Percentiles rank a stretch among this genome's conserved stretches.
Evolutionary conservation across 306 rosid genomes (phyloP).

Genomic region (Elaeagnus macrophylla): DNA sequence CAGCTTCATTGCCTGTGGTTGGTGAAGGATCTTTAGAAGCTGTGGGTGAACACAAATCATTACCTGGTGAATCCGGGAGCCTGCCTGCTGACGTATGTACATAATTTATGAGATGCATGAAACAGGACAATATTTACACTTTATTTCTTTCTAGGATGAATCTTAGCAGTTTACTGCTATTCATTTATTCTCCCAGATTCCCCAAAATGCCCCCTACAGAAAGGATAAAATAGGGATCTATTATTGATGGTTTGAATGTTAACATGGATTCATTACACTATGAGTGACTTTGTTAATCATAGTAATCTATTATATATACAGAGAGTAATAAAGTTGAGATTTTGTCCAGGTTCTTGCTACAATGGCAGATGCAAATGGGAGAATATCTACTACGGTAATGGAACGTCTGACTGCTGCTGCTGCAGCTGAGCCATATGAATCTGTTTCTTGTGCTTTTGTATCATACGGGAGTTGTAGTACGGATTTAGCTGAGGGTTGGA

Average conservation of each 20-base stretch:
- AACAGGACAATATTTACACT: constrained; percentile 6
- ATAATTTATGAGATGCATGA: neutral
- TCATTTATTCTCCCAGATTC: constrained; percentile 1
- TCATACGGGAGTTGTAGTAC: constrained; percentile 80
- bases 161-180: constrained; percentile 2
- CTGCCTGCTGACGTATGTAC: constrained; percentile 68
- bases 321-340: constrained; percentile 18
- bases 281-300: neutral
- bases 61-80: constrained; percentile 51
- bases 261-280: neutral
- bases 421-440: constrained; percentile 85
- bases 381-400: constrained; percentile 61
- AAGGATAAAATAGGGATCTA: neutral
- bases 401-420: constrained; percentile 96
- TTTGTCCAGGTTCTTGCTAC: constrained; percentile 67
- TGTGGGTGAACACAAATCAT: constrained; percentile 32
- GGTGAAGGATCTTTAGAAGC: constrained; percentile 39
- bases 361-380: constrained; percentile 90
- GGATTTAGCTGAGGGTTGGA: constrained; percentile 92
- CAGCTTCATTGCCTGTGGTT: constrained; percentile 29
- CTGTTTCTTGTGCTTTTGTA: constrained; percentile 88
- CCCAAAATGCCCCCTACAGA: neutral
- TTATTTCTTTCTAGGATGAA: constrained; percentile 2
- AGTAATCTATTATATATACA: constrained; percentile 4
- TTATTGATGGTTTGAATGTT: neutral